Percentiles rank a stretch among this genome's conserved stretches.
These are phyloP conservation scores for Polygonum aviculare DNA, from an alignment of 148 eudicot genomes.

Conservation along the genomic window DNA sequence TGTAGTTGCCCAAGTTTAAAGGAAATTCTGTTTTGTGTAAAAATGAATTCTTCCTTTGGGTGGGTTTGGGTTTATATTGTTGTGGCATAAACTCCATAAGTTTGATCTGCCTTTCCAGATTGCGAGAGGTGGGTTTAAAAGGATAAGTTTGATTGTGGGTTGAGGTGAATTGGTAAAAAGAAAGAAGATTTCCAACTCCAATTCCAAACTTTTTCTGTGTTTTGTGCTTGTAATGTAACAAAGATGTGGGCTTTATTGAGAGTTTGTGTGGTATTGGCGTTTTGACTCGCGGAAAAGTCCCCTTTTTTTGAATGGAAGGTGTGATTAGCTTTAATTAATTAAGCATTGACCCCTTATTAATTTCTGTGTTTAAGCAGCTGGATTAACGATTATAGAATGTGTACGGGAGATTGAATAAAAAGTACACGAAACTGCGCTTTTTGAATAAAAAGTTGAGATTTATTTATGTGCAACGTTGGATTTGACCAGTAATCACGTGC, in stretches of 20 bases:
- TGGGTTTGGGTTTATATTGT: background rate
- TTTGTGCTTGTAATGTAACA: background rate
- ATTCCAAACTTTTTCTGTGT: background rate
- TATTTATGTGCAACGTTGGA: background rate
- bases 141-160: background rate
- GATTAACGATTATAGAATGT: background rate
- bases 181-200: background rate
- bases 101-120: background rate
- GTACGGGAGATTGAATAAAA: no score
- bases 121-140: background rate
- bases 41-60: background rate
- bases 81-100: background rate
- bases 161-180: constrained; percentile 2
- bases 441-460: no score
- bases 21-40: background rate
- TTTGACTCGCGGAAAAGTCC: background rate
- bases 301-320: constrained; percentile 3
- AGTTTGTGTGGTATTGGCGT: background rate
- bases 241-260: background rate
- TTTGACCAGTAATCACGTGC: background rate
- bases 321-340: background rate
- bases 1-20: background rate
- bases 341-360: background rate
- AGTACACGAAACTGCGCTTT: no score
- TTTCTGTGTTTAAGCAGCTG: background rate